A percentile compares a stretch with the other conserved stretches of the same genome.
Evolutionary conservation across 371 early-diverging fungal species (phyloP).

Genomic region (Mucor piriformis): DNA sequence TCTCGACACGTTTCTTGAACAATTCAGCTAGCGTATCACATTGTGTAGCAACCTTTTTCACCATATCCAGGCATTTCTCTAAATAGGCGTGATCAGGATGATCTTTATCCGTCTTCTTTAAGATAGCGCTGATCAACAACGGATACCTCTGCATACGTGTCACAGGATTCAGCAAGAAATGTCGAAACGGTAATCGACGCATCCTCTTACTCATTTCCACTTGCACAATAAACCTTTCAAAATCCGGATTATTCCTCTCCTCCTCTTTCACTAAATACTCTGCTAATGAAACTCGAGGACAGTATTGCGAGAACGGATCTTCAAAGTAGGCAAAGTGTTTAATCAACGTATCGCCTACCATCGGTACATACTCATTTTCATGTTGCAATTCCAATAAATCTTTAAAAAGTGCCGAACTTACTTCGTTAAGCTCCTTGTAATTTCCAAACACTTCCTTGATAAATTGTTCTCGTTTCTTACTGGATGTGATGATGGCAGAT

Average conservation of each 20-base stretch:
- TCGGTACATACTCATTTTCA: constrained; percentile 64
- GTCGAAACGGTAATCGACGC: constrained; percentile 65
- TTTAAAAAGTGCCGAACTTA: constrained; percentile 71
- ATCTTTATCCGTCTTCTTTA: constrained; percentile 80
- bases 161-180: constrained; percentile 66
- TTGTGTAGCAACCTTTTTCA: constrained; percentile 32
- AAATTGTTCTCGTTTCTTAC: constrained; percentile 63
- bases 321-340: constrained; percentile 71
- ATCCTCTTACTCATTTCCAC: constrained; percentile 62
- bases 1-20: constrained; percentile 32
- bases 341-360: constrained; percentile 86
- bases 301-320: constrained; percentile 81
- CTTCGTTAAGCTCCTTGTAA: constrained; percentile 67
- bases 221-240: constrained; percentile 74
- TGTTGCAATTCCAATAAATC: constrained; percentile 67
- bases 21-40: constrained; percentile 36
- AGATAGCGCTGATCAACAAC: constrained; percentile 66
- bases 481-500: constrained; percentile 43
- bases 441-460: constrained; percentile 83
- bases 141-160: constrained; percentile 90
- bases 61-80: constrained; percentile 69
- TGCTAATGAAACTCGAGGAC: constrained; percentile 81
- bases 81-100: constrained; percentile 80
- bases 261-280: constrained; percentile 81
- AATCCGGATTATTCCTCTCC: constrained; percentile 60